Percentiles rank a stretch among this genome's conserved stretches.
Conservation (phyloP, 2,329 filamentous ascomycete genomes). For the Graphilbum fragrans region DNA sequence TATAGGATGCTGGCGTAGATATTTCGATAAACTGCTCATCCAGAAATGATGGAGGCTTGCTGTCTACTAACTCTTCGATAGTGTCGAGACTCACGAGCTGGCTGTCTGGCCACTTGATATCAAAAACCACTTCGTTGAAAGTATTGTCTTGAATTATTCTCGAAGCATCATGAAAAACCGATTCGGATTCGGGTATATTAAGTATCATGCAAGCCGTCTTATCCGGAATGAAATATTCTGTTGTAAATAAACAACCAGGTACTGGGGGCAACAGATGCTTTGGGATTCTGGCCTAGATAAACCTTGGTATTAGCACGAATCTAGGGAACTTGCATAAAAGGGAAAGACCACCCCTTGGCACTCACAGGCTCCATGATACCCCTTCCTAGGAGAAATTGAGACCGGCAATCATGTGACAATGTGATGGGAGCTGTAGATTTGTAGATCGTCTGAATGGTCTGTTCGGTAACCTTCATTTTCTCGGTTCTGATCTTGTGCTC, state of each 20-base stretch:
- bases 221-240: constrained; percentile 2
- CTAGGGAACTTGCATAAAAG: not conserved
- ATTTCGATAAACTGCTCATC: not conserved
- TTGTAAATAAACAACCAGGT: not conserved
- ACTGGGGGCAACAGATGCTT: constrained; percentile 6
- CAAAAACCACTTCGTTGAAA: too few relatives aligned
- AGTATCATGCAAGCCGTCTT: constrained; percentile 6
- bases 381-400: not conserved
- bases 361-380: not conserved
- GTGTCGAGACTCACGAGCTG: too few relatives aligned
- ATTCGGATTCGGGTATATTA: constrained; percentile 9
- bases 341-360: not conserved
- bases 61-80: not conserved
- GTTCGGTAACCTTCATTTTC: constrained; percentile 4
- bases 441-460: not conserved
- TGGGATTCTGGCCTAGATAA: too few relatives aligned
- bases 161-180: constrained; percentile 4
- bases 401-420: constrained; percentile 1
- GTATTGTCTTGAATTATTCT: constrained; percentile 3
- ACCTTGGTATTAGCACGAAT: too few relatives aligned
- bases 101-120: too few relatives aligned
- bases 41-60: too few relatives aligned
- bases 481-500: not conserved
- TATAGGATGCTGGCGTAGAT: too few relatives aligned
- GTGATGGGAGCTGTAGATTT: not conserved